phyloP scores from a whole-genome alignment of 352 stramenopile genomes.

The Stephanocyclus meneghinianus region DNA sequence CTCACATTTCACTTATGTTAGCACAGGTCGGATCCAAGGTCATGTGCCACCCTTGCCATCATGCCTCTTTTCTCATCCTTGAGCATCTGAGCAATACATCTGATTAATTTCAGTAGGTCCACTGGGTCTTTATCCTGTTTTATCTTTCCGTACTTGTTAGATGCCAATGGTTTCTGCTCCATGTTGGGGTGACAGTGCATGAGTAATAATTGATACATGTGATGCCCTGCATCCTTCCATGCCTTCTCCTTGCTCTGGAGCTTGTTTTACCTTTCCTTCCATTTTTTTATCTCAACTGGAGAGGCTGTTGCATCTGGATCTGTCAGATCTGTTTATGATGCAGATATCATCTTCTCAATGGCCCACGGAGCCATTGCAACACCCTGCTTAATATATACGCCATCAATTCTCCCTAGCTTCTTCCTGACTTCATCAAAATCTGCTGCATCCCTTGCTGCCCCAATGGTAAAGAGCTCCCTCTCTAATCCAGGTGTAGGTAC shows the following conservation, averaged over 20 bases:
- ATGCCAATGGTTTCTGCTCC: not conserved
- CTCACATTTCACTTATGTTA: not conserved
- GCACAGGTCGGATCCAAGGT: not conserved
- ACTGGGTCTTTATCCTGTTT: not conserved
- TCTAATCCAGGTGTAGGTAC: too few relatives aligned
- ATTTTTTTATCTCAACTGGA: not conserved
- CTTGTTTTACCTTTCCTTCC: not conserved
- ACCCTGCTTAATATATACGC: too few relatives aligned
- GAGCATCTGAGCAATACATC: not conserved
- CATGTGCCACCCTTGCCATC: not conserved
- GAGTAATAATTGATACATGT: not conserved
- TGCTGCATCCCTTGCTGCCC: too few relatives aligned
- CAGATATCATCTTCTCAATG: too few relatives aligned
- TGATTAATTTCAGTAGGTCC: not conserved
- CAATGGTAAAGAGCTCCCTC: too few relatives aligned
- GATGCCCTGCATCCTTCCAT: not conserved
- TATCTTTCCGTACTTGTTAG: not conserved
- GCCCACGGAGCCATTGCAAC: too few relatives aligned
- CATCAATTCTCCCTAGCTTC: too few relatives aligned
- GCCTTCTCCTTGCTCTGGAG: too few relatives aligned
- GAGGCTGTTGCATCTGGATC: too few relatives aligned
- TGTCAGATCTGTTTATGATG: too few relatives aligned
- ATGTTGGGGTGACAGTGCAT: too few relatives aligned
- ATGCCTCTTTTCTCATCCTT: not conserved
- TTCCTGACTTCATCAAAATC: too few relatives aligned